Base-by-base conservation (phyloP, 1,139 yeast species). In the Pichia sp. region DNA sequence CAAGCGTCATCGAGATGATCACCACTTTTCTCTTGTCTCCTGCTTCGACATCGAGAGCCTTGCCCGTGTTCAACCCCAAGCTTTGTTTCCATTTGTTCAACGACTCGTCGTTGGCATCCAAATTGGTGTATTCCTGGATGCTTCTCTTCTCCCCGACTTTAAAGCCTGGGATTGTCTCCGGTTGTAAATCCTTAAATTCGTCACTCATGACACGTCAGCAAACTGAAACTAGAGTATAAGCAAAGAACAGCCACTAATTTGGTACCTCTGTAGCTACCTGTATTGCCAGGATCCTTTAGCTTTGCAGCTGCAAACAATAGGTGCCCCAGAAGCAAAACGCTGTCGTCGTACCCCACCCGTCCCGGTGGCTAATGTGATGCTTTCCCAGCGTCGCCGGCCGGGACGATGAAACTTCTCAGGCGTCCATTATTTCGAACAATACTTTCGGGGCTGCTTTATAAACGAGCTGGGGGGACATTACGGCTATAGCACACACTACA, bases 71-170 rank as follows among this genome's bases (percentile, higher is more conserved):
- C 58, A 90, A 75, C 0, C 98, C 98, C 45, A 92, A 75, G 1
- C 96, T 87, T 56, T 85, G 90, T 72, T 92, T 92, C 98, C 98
- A 92, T 70, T 88, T 89, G 61, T 87, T 89, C 62, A 92, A 76
- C 45, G 95, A 86, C 71, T 89, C 97, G 68, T 90, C 98, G 63
- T 90, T 89, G 7, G 95, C 95, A 68, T 90, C 98, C 62, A 90
- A 72, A 59, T 84, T 80, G 58, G 87, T 81, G 71, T 90, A 90
- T 69, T 90, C 97, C 51, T 82, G 92, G 55, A 90, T 79, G 40
- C 96, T 87, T 69, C 90, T 90, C 75, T 90, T 90, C 60, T 86
- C 93, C 5, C 88, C 81, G 29, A 90, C 93, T 60, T 81, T 82
- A 76, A 89, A 90, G 11, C 85, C 86, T 61, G 81, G 82, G 45